These are phyloP conservation scores for Naganishia onofrii DNA, from an alignment of 768 basidiomycete species.

Conservation along the genomic window DNA sequence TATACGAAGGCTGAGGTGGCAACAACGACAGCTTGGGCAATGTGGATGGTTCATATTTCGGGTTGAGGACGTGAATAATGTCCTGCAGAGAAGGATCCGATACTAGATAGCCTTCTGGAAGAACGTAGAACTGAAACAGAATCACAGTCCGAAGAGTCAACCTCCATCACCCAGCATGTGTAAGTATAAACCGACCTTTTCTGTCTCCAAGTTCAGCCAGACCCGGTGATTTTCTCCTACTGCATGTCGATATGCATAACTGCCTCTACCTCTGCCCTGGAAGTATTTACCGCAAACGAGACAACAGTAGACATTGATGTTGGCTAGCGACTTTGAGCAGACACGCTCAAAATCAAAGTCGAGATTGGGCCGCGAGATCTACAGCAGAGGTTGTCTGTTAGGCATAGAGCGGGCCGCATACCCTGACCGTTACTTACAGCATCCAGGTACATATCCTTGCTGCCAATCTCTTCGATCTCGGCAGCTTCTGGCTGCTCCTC, in stretches of 20 bases:
- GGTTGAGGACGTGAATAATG: slow-evolving; percentile 83
- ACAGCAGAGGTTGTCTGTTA: slow-evolving; percentile 23
- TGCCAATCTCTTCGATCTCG: slow-evolving; percentile 42
- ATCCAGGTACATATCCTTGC: slow-evolving; percentile 90
- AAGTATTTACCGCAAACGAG: slow-evolving; percentile 98
- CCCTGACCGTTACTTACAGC: slow-evolving; percentile 62
- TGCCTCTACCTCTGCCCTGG: slow-evolving; percentile 88
- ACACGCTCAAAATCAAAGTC: slow-evolving; percentile 99
- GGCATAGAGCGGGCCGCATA: neutral
- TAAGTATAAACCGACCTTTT: slow-evolving; percentile 64
- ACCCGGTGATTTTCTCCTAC: slow-evolving; percentile 98
- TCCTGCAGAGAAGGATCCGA: slow-evolving; percentile 95
- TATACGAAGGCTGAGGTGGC: slow-evolving; percentile 69
- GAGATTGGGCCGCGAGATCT: slow-evolving; percentile 86
- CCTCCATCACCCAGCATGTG: neutral
- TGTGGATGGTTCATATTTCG: slow-evolving; percentile 74
- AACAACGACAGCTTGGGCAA: slow-evolving; percentile 53
- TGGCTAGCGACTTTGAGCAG: slow-evolving; percentile 91
- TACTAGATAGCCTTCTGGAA: slow-evolving; percentile 94
- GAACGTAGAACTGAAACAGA: slow-evolving; percentile 77
- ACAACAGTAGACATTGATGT: slow-evolving; percentile 97
- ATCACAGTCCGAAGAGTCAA: neutral
- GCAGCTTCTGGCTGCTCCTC: slow-evolving; percentile 40
- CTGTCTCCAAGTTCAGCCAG: slow-evolving; percentile 90
- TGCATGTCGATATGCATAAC: slow-evolving; percentile 93